phyloP scores from a whole-genome alignment of 202 grass and related monocot species.

The Saccharum hybrid region DNA sequence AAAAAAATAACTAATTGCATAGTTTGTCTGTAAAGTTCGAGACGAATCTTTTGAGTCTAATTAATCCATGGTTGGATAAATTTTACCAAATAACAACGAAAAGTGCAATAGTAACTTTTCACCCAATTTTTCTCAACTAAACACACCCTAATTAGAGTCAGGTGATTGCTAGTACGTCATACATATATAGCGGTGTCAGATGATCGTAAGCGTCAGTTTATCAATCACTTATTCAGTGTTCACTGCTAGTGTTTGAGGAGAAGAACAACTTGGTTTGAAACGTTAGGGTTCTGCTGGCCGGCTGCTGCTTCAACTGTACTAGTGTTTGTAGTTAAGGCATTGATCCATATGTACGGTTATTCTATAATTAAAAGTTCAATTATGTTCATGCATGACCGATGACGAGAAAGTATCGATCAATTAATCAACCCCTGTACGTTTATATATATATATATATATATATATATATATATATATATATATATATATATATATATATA shows the following conservation, averaged over 20 bases:
- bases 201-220: background rate
- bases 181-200: background rate
- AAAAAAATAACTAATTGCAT: too few species aligned
- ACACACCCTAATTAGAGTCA: background rate
- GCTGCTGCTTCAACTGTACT: background rate
- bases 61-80: too few species aligned
- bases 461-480: background rate
- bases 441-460: background rate
- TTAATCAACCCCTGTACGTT: background rate
- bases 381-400: background rate
- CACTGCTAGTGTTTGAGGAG: background rate
- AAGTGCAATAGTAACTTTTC: too few species aligned
- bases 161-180: background rate
- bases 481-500: background rate
- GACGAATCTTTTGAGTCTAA: too few species aligned
- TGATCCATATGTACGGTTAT: constrained; percentile 18
- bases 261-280: background rate
- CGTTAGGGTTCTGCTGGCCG: background rate
- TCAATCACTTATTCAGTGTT: background rate
- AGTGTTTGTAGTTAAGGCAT: constrained; percentile 3
- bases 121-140: too few species aligned
- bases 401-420: background rate
- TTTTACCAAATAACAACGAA: too few species aligned
- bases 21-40: too few species aligned
- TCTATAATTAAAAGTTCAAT: background rate